These are phyloP conservation scores for Pholiota conissans DNA, from an alignment of 768 basidiomycete genomes.

Conservation along the genomic window DNA sequence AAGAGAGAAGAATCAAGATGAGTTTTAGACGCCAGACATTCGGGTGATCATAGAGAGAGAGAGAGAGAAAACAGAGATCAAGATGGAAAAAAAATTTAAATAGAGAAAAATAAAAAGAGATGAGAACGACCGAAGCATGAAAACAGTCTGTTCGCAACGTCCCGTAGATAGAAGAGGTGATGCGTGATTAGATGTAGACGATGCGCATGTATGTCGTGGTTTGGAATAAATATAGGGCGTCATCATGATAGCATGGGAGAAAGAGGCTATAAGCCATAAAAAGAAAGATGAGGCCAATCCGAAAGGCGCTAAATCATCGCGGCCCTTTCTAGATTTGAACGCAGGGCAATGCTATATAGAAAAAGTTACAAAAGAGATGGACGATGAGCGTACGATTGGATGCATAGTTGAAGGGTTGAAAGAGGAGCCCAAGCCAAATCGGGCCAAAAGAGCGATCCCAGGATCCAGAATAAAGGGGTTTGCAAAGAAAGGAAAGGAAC, in stretches of 20 bases:
- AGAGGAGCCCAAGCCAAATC: conserved; percentile 5
- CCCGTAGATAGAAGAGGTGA: neutral
- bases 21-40: neutral
- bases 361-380: conserved; percentile 26
- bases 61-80: conserved; percentile 19
- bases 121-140: neutral
- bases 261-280: neutral
- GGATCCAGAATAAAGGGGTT: conserved; percentile 10
- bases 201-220: neutral
- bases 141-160: neutral
- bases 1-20: neutral
- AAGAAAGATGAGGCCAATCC: conserved; percentile 10
- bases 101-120: neutral
- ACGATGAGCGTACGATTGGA: conserved; percentile 31
- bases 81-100: conserved; percentile 10
- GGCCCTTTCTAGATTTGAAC: conserved; percentile 62
- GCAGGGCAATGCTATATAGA: conserved; percentile 62
- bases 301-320: conserved; percentile 30
- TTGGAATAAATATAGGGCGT: neutral
- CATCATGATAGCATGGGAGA: neutral
- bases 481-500: conserved; percentile 24
- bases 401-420: conserved; percentile 1
- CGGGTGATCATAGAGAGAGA: neutral
- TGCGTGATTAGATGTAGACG: neutral
- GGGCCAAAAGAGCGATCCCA: conserved; percentile 7